phyloP scores from a whole-genome alignment of 176 grass and related monocot species.

The Oryza coarctata region DNA sequence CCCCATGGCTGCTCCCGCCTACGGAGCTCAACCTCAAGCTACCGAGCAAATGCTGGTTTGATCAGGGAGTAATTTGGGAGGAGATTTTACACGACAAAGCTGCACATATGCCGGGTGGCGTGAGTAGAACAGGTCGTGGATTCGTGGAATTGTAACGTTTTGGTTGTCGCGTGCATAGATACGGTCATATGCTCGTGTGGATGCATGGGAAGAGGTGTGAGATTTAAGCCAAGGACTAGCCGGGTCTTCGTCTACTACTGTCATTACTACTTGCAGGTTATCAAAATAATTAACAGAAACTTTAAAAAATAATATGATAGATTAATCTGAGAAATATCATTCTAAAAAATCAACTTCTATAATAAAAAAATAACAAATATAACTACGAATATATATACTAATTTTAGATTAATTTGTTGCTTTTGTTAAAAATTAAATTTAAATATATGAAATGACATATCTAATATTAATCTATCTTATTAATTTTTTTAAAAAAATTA shows the following conservation, averaged over 20 bases:
- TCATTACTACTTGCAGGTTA: too few relatives aligned
- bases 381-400: too few relatives aligned
- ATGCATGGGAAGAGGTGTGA: not conserved
- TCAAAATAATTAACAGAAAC: too few relatives aligned
- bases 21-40: not conserved
- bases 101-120: not conserved
- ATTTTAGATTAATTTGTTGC: too few relatives aligned
- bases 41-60: not conserved
- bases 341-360: too few relatives aligned
- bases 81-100: not conserved
- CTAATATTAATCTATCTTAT: too few relatives aligned
- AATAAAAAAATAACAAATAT: too few relatives aligned
- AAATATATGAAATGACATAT: too few relatives aligned
- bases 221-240: not conserved
- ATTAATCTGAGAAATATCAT: too few relatives aligned
- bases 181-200: not conserved
- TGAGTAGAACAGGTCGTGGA: constrained; percentile 21
- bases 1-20: not conserved
- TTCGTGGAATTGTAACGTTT: not conserved
- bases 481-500: too few relatives aligned
- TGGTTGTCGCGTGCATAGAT: constrained; percentile 5
- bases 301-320: too few relatives aligned
- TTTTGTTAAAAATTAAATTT: too few relatives aligned
- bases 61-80: not conserved
- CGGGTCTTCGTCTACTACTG: not conserved